A percentile compares a stretch with the other conserved stretches of the same genome.
These are phyloP conservation scores for Jaapia argillacea DNA, from an alignment of 768 basidiomycete genomes.

Conservation along the genomic window DNA sequence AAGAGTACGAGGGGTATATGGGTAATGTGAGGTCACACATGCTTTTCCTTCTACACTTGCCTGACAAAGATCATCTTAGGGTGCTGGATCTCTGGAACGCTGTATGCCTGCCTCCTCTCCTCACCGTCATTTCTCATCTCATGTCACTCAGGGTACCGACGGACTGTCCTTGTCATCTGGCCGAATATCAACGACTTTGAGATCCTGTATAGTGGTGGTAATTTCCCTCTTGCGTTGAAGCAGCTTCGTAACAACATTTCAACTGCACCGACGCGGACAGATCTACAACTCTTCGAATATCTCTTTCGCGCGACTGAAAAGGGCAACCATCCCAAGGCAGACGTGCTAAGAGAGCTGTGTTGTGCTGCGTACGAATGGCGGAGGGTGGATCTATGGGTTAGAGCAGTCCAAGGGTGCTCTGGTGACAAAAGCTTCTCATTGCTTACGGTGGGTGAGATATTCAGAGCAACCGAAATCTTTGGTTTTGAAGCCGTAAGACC, in stretches of 20 bases:
- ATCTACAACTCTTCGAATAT: not conserved
- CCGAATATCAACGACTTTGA: conserved; percentile 7
- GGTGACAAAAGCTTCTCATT: not conserved
- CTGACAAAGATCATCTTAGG: conserved; percentile 6
- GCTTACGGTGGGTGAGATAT: conserved; percentile 3
- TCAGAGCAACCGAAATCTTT: conserved; percentile 2
- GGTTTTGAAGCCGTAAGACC: conserved; percentile 5
- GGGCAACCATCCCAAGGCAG: not conserved
- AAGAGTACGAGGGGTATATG: conserved; percentile 18
- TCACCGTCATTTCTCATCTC: not conserved
- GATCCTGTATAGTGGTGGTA: conserved; percentile 2
- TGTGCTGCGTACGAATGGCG: not conserved
- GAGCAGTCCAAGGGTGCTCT: not conserved
- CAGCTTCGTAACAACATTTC: not conserved
- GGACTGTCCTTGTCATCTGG: conserved; percentile 17
- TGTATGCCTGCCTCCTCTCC: conserved; percentile 8
- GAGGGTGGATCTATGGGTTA: not conserved
- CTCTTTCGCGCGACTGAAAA: not conserved
- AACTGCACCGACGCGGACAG: not conserved
- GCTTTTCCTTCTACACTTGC: not conserved
- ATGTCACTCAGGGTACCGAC: conserved; percentile 12
- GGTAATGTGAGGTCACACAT: conserved; percentile 16
- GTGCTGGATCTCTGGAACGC: conserved; percentile 11
- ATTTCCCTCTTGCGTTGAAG: conserved; percentile 5
- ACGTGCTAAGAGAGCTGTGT: not conserved